Evolutionary conservation across 495 filamentous ascomycete species (phyloP).

Genomic region (Neurospora hispaniola): DNA sequence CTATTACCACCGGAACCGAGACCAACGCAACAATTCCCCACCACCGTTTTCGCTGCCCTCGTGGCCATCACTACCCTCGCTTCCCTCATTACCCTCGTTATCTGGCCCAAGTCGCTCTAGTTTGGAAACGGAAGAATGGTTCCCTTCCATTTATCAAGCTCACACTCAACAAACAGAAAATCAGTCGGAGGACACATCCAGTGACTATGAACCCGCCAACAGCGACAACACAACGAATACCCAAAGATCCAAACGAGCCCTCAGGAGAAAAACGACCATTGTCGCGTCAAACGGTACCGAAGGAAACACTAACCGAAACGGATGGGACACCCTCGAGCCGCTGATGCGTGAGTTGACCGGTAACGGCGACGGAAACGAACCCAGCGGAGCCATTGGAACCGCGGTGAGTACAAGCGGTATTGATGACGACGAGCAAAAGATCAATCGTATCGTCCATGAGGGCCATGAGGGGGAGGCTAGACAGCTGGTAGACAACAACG

Average conservation of each 20-base stretch:
- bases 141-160: neutral
- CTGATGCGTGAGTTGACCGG: slow-evolving; percentile 13
- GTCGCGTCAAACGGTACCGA: neutral
- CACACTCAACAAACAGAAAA: neutral
- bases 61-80: neutral
- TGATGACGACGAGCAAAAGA: neutral
- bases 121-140: neutral
- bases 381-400: neutral
- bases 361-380: neutral
- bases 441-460: neutral
- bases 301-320: neutral
- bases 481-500: neutral
- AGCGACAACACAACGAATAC: neutral
- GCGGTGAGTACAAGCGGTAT: neutral
- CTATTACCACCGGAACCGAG: neutral
- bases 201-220: neutral
- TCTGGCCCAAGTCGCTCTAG: neutral
- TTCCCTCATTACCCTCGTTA: neutral
- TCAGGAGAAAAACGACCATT: neutral
- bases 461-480: neutral
- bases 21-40: neutral
- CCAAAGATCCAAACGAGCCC: neutral
- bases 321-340: slow-evolving; percentile 11
- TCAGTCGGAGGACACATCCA: neutral
- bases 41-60: neutral